Base-by-base conservation (phyloP, 441 rosid genomes). In the Populus hybrid region DNA sequence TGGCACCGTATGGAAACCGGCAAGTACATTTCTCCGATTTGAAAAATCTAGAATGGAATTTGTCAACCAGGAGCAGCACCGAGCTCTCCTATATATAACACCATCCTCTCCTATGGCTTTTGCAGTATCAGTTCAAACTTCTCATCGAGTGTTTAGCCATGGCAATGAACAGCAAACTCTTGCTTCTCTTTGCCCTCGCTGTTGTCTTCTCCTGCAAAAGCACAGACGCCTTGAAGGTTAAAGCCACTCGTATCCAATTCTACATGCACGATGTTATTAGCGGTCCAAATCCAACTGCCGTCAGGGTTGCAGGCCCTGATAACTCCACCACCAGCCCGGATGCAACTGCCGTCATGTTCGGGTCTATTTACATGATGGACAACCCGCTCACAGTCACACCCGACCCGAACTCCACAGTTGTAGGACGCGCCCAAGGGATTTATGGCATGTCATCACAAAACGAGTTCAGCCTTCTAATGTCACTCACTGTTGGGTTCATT, bases 361-460 rank as follows among this genome's bases (percentile, higher is more conserved):
- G 93, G 28, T 50, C 85, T 57, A 61, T 88, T 72, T 35, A 2
- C 21, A 75, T 89, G 28, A 83, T 87, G 0, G 93, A 89, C 73
- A 84, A 89, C 83, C 90, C 86, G 2, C 82, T 92, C 34, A 89
- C 90, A 0, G 79, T 77, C 61, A 50, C 83, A 14, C 90, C 93
- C 5, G 74, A 84, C 76, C 84, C 70, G 2, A 88, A 78, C 50
- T 91, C 93, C 0, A 85, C 85, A 0, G 78, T 86, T 3, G 42
- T 90, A 1, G 89, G 91, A 1, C 88, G 91, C 36, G 95, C 88
- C 32, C 92, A 91, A 71, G 91, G 95, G 65, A 74, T 91, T 50
- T 91, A 87, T 42, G 87, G 79, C 2, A 59, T 78, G 74, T 38
- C 93, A 1, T 89, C 89, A 2, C 87, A 85, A 2, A 63, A 83